Conservation (phyloP, 1,284 basidiomycete species). For the Puccinia hordei region DNA sequence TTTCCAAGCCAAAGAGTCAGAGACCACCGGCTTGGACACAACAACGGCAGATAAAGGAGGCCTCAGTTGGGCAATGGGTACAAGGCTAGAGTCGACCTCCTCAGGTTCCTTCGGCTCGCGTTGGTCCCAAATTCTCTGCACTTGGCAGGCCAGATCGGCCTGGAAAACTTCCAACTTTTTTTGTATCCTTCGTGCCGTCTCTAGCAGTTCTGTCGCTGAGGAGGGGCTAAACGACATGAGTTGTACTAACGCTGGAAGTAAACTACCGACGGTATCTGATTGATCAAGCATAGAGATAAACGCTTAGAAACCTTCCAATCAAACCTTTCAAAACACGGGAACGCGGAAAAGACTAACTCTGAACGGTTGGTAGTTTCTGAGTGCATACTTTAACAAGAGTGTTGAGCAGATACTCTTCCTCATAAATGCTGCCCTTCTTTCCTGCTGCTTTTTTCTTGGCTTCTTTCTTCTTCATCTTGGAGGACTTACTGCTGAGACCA, state of each 20-base stretch:
- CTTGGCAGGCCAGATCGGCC: constrained; percentile 5
- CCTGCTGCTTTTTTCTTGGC: constrained; percentile 84
- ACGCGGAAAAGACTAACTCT: constrained; percentile 48
- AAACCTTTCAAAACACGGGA: neutral
- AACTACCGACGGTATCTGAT: constrained; percentile 8
- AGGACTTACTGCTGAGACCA: constrained; percentile 65
- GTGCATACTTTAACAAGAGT: constrained; percentile 75
- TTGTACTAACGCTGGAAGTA: constrained; percentile 31
- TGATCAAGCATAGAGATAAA: neutral
- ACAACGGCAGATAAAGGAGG: neutral
- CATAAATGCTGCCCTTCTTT: constrained; percentile 90
- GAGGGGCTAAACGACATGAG: constrained; percentile 21
- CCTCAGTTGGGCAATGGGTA: neutral
- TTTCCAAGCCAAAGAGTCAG: constrained; percentile 23
- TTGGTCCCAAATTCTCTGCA: constrained; percentile 30
- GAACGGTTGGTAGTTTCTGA: constrained; percentile 54
- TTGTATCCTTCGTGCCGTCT: constrained; percentile 2
- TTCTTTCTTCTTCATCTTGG: constrained; percentile 75
- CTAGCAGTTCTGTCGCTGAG: neutral
- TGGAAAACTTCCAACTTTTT: constrained; percentile 21
- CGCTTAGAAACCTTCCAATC: neutral
- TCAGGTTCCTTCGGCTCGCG: neutral
- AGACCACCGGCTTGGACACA: constrained; percentile 6
- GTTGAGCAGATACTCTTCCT: constrained; percentile 90
- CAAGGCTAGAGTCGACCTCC: neutral